Base-by-base conservation (phyloP, 768 basidiomycete genomes). In the Rhizopogon vesiculosus region DNA sequence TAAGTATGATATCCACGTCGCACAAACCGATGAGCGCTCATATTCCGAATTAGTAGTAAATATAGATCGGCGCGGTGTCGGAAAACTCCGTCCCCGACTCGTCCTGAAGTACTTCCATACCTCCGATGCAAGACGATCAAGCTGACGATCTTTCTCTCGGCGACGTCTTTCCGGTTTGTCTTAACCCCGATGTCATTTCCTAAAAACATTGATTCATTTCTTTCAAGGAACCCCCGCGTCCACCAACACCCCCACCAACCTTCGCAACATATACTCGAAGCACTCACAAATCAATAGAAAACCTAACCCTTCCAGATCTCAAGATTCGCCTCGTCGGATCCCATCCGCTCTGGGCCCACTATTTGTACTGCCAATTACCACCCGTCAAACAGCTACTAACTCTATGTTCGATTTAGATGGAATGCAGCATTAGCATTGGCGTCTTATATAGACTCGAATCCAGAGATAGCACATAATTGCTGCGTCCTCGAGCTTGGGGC, bases 401-500 rank as follows among this genome's bases (percentile, higher is more conserved):
- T 35, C 38, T 33, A 13, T 22, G 28, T 50, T n/a, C n/a, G 40
- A 25, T 42, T 3, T 16, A 91, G 91, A 57, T 92, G 91, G 89
- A 93, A 92, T 63, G 89, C 91, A 2, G 83, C 89, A 2, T 74
- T 86, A 4, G 79, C 85, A 0, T 78, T 92, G 48, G 87, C 90
- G 12, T 76, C 82, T 0, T 90, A 84, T 65, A 74, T 91, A 2
- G 88, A 91, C 57, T 67, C 70, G 10, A 76, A 85, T 53, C 62
- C 64, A 0, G 67, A 76, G 1, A 60, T 87, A 0, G 85, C 82
- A 44, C 61, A 61, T 0, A 70, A 71, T 6, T 74, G 70, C 38
- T 70, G 67, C 46, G 84, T 98, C 0, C 75, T 98, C 1, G 97
- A 99, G 68, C 81, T 98, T 0, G 97, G 97, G 0, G 97, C 97